Evolutionary conservation across 2,329 filamentous ascomycete genomes (phyloP), one percentile per base, ranked within the genome.

Genomic region (Colletotrichum sp.): DNA sequence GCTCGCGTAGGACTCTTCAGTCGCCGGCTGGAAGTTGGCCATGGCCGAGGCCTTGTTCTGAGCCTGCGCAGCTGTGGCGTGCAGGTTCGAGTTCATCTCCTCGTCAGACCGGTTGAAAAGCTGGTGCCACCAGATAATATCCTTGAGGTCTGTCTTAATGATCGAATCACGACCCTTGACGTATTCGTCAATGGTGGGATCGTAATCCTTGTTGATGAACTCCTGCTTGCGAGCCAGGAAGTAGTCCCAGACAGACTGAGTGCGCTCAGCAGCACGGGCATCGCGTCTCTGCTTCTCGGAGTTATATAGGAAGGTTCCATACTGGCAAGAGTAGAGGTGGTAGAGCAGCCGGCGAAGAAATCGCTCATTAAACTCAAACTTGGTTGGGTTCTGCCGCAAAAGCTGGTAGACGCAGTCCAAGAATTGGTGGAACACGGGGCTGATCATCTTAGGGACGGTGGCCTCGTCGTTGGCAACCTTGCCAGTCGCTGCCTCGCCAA

Each of bases 341-440:
- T 98, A 99, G 3, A 98, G 88, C 4, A 99, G 87, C 24, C 97
- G 92, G 30, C 95, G 91, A 8, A 99, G 87, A 83, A 99, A 98
- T 6, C 96, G 92, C 83, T 98, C 97, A 79, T 98, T 98, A 85
- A 96, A 99, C 83, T 99, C 96, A 81, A 99, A 99, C 0, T 96
- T 93, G 8, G 92, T 94, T 1, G 96, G 96, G 80, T 96, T 89
- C 82, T 98, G 97, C 76, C 94, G 90, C 28, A 98, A 86, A 32
- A 99, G 89, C 83, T 99, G 97, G 82, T 97, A 98, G 2, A 95
- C 95, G 48, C 95, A 96, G 81, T 98, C 97, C 12, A 99, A 90
- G 84, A 98, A 99, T 82, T 99, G 97, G 80, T 99, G 97, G 84
- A 99, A 99, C 28, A 99, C 95, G 0, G 97, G 97, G 75, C 96